phyloP scores from a whole-genome alignment of 1,139 yeast species.

The Kodamaea arcana region DNA sequence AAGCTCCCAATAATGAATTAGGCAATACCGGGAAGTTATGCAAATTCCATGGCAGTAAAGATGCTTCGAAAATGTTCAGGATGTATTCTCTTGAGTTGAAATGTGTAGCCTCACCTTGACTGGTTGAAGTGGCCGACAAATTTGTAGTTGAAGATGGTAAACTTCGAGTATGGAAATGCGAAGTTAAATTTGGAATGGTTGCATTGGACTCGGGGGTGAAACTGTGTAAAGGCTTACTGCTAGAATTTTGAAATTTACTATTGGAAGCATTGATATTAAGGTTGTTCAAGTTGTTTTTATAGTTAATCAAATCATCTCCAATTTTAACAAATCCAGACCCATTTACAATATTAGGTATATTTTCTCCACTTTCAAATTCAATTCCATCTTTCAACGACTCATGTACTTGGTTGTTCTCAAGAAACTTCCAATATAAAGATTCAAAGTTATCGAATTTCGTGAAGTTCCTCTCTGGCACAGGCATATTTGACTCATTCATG shows the following conservation, averaged over 20 bases:
- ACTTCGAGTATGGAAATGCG: neutral
- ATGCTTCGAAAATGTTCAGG: conserved; percentile 17
- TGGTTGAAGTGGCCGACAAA: neutral
- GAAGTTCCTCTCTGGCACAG: conserved; percentile 19
- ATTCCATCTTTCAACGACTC: conserved; percentile 20
- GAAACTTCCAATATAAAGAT: conserved; percentile 40
- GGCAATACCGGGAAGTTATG: conserved; percentile 59
- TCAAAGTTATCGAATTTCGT: conserved; percentile 35
- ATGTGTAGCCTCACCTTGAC: conserved; percentile 15
- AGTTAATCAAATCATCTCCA: conserved; percentile 25
- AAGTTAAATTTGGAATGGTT: neutral
- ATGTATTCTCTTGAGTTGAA: conserved; percentile 22
- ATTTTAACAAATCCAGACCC: conserved; percentile 24
- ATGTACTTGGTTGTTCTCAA: conserved; percentile 23
- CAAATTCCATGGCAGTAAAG: conserved; percentile 64
- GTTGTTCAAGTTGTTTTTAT: conserved; percentile 18
- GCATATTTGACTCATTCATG: conserved; percentile 11
- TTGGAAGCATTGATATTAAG: conserved; percentile 10
- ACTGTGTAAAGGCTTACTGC: conserved; percentile 1
- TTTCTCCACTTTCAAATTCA: conserved; percentile 29
- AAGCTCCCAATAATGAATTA: conserved; percentile 46
- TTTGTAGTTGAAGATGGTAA: conserved; percentile 1
- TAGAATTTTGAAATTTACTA: conserved; percentile 10
- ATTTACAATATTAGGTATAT: conserved; percentile 20
- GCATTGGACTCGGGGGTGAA: neutral